Evolutionary conservation across 2,329 filamentous ascomycete genomes (phyloP).

Genomic region (Cylindrodendrum hubeiense): DNA sequence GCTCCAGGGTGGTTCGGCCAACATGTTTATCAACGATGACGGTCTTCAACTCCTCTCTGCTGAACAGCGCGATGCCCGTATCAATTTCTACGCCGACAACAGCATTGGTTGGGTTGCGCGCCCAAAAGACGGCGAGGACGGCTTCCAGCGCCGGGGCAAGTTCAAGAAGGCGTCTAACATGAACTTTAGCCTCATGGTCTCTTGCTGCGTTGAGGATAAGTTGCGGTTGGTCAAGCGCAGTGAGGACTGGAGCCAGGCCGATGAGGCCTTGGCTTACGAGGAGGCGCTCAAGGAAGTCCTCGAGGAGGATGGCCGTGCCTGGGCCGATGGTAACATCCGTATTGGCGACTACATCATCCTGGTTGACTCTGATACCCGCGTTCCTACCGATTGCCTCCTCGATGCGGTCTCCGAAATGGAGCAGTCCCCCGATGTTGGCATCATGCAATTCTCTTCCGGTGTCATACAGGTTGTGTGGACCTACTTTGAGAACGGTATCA

Average conservation of each 20-base stretch:
- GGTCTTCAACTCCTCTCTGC: slow-evolving; percentile 76
- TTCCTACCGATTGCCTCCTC: slow-evolving; percentile 81
- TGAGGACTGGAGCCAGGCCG: slow-evolving; percentile 74
- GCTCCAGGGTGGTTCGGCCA: slow-evolving; percentile 81
- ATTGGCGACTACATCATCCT: slow-evolving; percentile 84
- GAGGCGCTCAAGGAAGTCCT: slow-evolving; percentile 74
- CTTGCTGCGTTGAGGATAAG: slow-evolving; percentile 78
- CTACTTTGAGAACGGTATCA: slow-evolving; percentile 79
- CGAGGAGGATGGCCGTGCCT: slow-evolving; percentile 76
- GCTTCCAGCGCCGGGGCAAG: slow-evolving; percentile 73
- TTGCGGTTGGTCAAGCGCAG: slow-evolving; percentile 68
- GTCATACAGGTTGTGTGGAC: slow-evolving; percentile 84
- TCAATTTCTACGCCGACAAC: slow-evolving; percentile 77
- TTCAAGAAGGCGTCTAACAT: slow-evolving; percentile 81
- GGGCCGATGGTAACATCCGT: slow-evolving; percentile 88
- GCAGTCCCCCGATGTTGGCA: slow-evolving; percentile 81
- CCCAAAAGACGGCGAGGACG: slow-evolving; percentile 72
- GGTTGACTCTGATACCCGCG: slow-evolving; percentile 84
- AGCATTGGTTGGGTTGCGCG: slow-evolving; percentile 78
- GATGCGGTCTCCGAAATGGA: slow-evolving; percentile 88
- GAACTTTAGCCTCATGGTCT: slow-evolving; percentile 78
- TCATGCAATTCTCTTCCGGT: slow-evolving; percentile 82
- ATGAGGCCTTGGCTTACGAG: slow-evolving; percentile 77
- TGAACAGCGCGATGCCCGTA: slow-evolving; percentile 71
- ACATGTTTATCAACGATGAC: slow-evolving; percentile 83